A percentile compares a stretch with the other conserved stretches of the same genome.
Evolutionary conservation across 208 protist genomes (phyloP).

Genomic region (Acanthamoeba sp.): DNA sequence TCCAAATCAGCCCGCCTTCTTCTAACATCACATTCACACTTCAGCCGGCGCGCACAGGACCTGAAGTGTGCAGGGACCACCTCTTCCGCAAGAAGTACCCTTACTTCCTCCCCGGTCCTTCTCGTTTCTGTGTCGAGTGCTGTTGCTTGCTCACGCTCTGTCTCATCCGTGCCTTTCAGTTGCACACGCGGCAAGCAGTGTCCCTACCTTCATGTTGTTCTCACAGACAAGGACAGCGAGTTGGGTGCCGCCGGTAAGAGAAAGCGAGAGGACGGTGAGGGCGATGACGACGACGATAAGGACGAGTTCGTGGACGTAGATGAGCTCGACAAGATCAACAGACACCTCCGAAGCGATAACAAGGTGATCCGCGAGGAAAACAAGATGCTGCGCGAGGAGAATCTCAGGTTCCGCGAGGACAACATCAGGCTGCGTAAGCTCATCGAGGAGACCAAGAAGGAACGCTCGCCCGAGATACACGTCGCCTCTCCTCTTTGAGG

Average conservation of each 20-base stretch:
- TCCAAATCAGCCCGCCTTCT: background rate
- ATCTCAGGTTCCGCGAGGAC: constrained; percentile 50
- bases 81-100: constrained; percentile 66
- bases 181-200: constrained; percentile 59
- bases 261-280: background rate
- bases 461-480: background rate
- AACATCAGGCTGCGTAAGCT: constrained; percentile 68
- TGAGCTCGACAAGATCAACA: constrained; percentile 37
- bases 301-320: constrained; percentile 7
- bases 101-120: background rate
- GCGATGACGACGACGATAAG: constrained; percentile 2
- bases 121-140: background rate
- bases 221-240: constrained; percentile 65
- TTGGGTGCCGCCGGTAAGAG: background rate
- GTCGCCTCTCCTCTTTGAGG: constrained; percentile 7
- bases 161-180: background rate
- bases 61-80: constrained; percentile 68
- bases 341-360: constrained; percentile 49
- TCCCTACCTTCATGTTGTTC: constrained; percentile 65
- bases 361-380: constrained; percentile 59
- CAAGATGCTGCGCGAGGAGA: constrained; percentile 69
- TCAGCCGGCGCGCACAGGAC: constrained; percentile 47
- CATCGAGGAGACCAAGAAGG: constrained; percentile 62
- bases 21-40: background rate
- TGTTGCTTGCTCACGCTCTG: background rate